Evolutionary conservation across 2,329 filamentous ascomycete genomes (phyloP).

Genomic region (Xylaria sp.): DNA sequence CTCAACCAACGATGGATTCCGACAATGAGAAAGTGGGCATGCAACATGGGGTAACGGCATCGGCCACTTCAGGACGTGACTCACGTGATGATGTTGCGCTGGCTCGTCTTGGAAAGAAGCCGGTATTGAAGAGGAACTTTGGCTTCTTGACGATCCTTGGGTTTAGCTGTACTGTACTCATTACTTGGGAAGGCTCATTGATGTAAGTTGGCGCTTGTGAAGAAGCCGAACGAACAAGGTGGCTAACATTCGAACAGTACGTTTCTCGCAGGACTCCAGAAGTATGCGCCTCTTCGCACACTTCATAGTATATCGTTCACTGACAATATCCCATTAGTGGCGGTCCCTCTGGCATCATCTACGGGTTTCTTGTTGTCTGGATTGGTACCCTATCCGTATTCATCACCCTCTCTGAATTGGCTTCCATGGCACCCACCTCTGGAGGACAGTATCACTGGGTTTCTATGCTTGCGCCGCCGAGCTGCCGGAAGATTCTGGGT

Average conservation of each 20-base stretch:
- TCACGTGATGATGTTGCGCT: slow-evolving; percentile 29
- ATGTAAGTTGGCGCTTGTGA: slow-evolving; percentile 25
- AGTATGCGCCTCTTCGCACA: slow-evolving; percentile 9
- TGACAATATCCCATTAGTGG: slow-evolving; percentile 28
- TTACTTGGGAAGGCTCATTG: slow-evolving; percentile 42
- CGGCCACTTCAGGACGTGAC: slow-evolving; percentile 1
- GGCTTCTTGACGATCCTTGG: slow-evolving; percentile 42
- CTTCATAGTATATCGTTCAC: background rate
- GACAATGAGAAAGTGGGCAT: slow-evolving; percentile 12
- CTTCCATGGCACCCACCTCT: slow-evolving; percentile 53
- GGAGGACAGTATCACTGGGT: slow-evolving; percentile 44
- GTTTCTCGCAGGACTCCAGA: slow-evolving; percentile 35
- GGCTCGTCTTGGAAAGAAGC: slow-evolving; percentile 38
- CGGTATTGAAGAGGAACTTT: slow-evolving; percentile 39
- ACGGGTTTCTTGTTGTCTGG: slow-evolving; percentile 64
- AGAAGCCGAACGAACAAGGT: background rate
- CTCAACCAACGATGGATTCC: slow-evolving; percentile 17
- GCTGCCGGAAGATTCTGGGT: slow-evolving; percentile 30
- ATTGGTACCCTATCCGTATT: slow-evolving; percentile 58
- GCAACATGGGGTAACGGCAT: background rate
- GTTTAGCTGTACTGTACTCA: slow-evolving; percentile 41
- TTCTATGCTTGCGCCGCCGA: slow-evolving; percentile 41
- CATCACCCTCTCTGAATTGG: slow-evolving; percentile 58
- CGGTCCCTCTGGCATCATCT: slow-evolving; percentile 59
- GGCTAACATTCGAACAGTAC: slow-evolving; percentile 17